These are phyloP conservation scores for Aspergillus carlsbadensis DNA, from an alignment of 495 filamentous ascomycete species.

Conservation along the genomic window DNA sequence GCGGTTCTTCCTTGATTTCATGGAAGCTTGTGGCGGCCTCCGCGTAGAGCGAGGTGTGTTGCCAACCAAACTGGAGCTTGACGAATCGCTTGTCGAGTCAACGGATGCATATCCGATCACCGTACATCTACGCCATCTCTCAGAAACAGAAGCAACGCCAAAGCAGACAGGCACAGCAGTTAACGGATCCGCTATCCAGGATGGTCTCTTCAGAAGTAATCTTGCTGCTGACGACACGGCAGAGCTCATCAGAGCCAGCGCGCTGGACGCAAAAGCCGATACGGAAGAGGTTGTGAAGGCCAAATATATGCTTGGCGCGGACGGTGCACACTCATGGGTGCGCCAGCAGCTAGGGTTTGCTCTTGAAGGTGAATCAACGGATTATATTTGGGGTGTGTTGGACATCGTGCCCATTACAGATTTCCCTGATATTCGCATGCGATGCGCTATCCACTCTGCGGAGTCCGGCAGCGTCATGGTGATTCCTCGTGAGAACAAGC, in stretches of 20 bases:
- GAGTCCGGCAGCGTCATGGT: slow-evolving; percentile 23
- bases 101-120: slow-evolving; percentile 53
- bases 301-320: slow-evolving; percentile 48
- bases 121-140: slow-evolving; percentile 44
- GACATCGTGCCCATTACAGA: slow-evolving; percentile 61
- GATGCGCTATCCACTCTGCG: neutral
- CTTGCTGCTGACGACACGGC: slow-evolving; percentile 55
- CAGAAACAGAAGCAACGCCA: slow-evolving; percentile 42
- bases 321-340: slow-evolving; percentile 61
- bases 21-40: slow-evolving; percentile 43
- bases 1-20: slow-evolving; percentile 53
- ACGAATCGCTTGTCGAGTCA: slow-evolving; percentile 41
- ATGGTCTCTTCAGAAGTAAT: slow-evolving; percentile 49
- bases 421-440: slow-evolving; percentile 35
- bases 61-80: slow-evolving; percentile 45
- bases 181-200: slow-evolving; percentile 26
- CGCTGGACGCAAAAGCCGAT: slow-evolving; percentile 28
- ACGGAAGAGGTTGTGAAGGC: slow-evolving; percentile 46
- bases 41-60: slow-evolving; percentile 50
- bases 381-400: slow-evolving; percentile 57
- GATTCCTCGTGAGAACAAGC: slow-evolving; percentile 65
- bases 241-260: slow-evolving; percentile 41
- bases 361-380: slow-evolving; percentile 21
- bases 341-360: slow-evolving; percentile 49
- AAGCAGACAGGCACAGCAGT: neutral